phyloP scores from a whole-genome alignment of 140 eudicot genomes.

The Stevia rebaudiana region DNA sequence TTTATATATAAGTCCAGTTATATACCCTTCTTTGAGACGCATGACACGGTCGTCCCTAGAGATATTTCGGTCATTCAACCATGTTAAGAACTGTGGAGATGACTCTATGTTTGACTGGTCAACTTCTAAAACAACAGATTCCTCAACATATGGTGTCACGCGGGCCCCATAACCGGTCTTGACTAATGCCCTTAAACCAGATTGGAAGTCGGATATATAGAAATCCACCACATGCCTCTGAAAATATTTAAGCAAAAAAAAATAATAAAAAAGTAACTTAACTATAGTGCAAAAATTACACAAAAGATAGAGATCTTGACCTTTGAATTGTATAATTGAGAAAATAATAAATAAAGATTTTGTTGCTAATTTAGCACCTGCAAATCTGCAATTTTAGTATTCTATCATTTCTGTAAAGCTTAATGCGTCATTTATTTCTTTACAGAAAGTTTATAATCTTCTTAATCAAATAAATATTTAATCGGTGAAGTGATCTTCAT shows the following conservation, averaged over 20 bases:
- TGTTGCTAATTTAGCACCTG: not conserved
- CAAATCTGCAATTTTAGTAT: conserved; percentile 7
- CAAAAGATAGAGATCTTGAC: not conserved
- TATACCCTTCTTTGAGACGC: conserved; percentile 74
- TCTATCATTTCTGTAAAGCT: conserved; percentile 16
- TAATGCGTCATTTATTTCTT: conserved; percentile 12
- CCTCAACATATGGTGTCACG: conserved; percentile 65
- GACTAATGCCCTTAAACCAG: conserved; percentile 42
- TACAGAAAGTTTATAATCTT: conserved; percentile 26
- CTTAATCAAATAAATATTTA: conserved; percentile 11
- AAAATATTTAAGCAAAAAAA: conserved; percentile 4
- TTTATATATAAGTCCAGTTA: not conserved
- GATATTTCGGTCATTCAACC: conserved; percentile 57
- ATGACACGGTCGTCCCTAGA: conserved; percentile 66
- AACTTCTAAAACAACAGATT: conserved; percentile 52
- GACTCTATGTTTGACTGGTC: conserved; percentile 61
- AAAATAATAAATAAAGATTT: not conserved
- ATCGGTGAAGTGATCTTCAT: conserved; percentile 11
- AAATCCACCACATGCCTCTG: conserved; percentile 47
- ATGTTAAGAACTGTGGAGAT: conserved; percentile 57
- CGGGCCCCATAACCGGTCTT: conserved; percentile 60
- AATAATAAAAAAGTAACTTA: not conserved
- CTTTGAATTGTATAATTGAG: not conserved
- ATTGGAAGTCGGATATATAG: conserved; percentile 44
- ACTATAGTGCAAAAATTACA: not conserved